Evolutionary conservation across 2,329 filamentous ascomycete species (phyloP).

Genomic region (Graphilbum fragrans): DNA sequence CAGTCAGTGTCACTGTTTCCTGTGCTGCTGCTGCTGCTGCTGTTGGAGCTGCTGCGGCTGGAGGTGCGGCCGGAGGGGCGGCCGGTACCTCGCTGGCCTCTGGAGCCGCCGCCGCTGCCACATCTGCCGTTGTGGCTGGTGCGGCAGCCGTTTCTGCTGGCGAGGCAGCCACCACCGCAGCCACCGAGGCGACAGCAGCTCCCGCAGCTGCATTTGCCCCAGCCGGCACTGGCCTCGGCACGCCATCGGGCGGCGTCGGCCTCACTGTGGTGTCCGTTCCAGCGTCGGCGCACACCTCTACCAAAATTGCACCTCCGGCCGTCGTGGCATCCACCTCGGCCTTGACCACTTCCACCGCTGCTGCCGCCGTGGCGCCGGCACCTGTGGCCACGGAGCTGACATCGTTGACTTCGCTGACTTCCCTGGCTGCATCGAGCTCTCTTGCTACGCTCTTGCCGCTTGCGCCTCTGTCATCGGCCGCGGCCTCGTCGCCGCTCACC

Average conservation of each 20-base stretch:
- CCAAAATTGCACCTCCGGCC: constrained; percentile 2
- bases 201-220: neutral
- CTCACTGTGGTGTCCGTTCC: constrained; percentile 11
- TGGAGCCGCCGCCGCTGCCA: neutral
- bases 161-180: neutral
- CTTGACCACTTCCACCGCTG: neutral
- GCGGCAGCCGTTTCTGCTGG: neutral
- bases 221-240: neutral
- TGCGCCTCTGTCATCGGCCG: constrained; percentile 1
- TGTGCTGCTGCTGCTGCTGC: neutral
- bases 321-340: neutral
- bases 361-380: constrained; percentile 5
- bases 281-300: constrained; percentile 5
- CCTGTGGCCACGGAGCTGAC: neutral
- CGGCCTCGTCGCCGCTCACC: neutral
- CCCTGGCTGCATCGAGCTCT: neutral
- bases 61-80: neutral
- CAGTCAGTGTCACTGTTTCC: neutral
- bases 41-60: neutral
- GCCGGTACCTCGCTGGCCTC: neutral
- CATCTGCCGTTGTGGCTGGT: neutral
- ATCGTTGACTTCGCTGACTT: neutral
- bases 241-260: constrained; percentile 8
- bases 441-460: neutral
- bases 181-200: neutral